Base-by-base conservation (phyloP, 2,329 filamentous ascomycete genomes). In the Alternaria gansuensis region DNA sequence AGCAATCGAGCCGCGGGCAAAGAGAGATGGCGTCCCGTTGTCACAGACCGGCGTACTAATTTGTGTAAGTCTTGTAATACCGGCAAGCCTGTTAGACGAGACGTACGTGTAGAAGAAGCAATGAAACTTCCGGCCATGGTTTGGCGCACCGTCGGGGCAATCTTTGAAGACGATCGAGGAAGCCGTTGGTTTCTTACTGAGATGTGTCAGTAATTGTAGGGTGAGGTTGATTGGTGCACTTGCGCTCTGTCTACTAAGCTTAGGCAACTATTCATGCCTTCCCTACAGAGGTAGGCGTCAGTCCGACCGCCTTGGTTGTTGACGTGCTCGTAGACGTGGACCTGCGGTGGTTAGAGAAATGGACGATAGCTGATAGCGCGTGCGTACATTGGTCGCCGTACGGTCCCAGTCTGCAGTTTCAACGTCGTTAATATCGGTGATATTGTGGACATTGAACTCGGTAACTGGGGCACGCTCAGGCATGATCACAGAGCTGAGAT, bases 401-500 rank as follows among this genome's bases (percentile, higher is more conserved):
- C 13, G 17, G 17, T 24, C 13, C 21, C 13, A 23, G 4, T n/a
- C 29, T 34, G 44, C 17, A 24, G 17, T 31, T 6, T 31, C 23
- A 11, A 46, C 17, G 17, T 24, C 29, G 17, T 29, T 1, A 48
- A 3, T 10, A 7, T 34, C 21, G 5, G 21, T 9, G 11, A 7
- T 34, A 1, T 14, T 33, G 21, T 34, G 8, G 21, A 34, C 9
- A 13, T 31, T n/a, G 13, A 29, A 48, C 21, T 23, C 21, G 21
- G 17, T 34, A 4, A 33, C 44, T 10, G 14, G 24, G 2, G 33
- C 33, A 3, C 23, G 23, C 23, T n/a, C 23, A 50, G 51, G 51
- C 7, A 43, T 31, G 50, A 53, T 53, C 37, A 53, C 50, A 2
- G 44, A 24, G 39, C 50, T 44, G 50, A 43, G 29, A 17, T 53